Evolutionary conservation across 495 filamentous ascomycete species (phyloP), one percentile per base, ranked within the genome.

Genomic region (Opeltia flavorubescens): DNA sequence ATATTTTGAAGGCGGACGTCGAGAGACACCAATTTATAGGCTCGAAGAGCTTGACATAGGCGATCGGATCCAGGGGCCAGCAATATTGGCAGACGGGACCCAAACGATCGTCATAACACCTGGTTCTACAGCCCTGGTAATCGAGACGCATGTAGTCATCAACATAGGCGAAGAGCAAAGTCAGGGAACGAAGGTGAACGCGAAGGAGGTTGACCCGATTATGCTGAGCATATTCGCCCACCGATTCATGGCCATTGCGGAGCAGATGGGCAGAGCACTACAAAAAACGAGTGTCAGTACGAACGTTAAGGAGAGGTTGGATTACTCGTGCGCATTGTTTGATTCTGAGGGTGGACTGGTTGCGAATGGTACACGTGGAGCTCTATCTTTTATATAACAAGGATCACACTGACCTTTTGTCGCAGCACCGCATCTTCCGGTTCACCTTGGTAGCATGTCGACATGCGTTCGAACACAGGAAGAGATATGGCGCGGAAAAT

Each of bases 211-310:
- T 42, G 75, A 94, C 55, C 89, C 91, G 0, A 94, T 98, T 60
- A 83, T 93, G 64, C 76, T 98, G 5, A 93, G 80, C 59, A 93
- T 98, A 49, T 98, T 98, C 55, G 86, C 86, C 1, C 89, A 98
- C 60, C 71, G 91, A 1, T 98, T 98, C 67, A 98, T 98, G 91
- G 88, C 89, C 11, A 96, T 98, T 58, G 91, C 91, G 3, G 91
- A 98, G 64, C 89, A 95, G 60, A 96, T 95, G 89, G 91, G 91
- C 4, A 70, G 87, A 45, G 89, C 91, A 2, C 69, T 98, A 24
- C 91, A 96, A 54, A 98, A 95, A 72, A 98, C 91, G 0, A 89
- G 85, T 51, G 91, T 98, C 40, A 93, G 85, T 48, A 98, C 91
- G 4, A 98, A 98, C 58, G 91, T 98, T 56, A 98, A 98, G 57